Evolutionary conservation across 2,329 filamentous ascomycete genomes (phyloP), one percentile per base, ranked within the genome.

Genomic region (Alternaria viburni): DNA sequence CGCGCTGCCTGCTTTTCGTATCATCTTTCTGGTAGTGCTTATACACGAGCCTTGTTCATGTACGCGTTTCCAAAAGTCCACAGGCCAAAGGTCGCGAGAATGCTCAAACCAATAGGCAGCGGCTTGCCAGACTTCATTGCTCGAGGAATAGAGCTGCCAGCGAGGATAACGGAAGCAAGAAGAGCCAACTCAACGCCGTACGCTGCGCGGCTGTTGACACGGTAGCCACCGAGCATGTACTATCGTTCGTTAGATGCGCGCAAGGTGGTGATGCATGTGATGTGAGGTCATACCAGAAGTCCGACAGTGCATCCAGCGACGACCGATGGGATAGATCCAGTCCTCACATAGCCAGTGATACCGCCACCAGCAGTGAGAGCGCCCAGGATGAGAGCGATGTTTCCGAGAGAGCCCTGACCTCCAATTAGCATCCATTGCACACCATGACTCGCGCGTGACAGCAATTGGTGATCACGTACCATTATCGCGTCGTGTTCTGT

Each of bases 181-280:
- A 99, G 86, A n/a, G 91, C 92, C 46, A 97, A 84, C 81, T 98
- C 96, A 70, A 96, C 83, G 66, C 95, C 96, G 79, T 96, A 97
- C 4, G 91, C 79, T 78, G 93, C 87, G 65, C 86, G 84, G 72
- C 89, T 90, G 73, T 91, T 89, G 67, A 97, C 89, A 62, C 94
- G 91, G 76, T 92, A 90, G 68, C 91, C 94, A 67, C 93, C 93
- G 46, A 97, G 84, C 23, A 89, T 89, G 81, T 99, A 91, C 79
- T 84, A 58, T 61, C 25, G 41, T 21, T 17, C 41, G 13, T 47
- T 26, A 63, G 61, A 60, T n/a, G 50, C 13, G 19, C 13, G 44
- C 21, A 19, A 25, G 17, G n/a, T 28, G 4, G 21, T 36, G 9
- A 7, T 41, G n/a, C 36, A 41, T 41, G 25, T 19, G 10, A 15